Evolutionary conservation across 306 rosid species (phyloP).

Genomic region (Quercus glauca): DNA sequence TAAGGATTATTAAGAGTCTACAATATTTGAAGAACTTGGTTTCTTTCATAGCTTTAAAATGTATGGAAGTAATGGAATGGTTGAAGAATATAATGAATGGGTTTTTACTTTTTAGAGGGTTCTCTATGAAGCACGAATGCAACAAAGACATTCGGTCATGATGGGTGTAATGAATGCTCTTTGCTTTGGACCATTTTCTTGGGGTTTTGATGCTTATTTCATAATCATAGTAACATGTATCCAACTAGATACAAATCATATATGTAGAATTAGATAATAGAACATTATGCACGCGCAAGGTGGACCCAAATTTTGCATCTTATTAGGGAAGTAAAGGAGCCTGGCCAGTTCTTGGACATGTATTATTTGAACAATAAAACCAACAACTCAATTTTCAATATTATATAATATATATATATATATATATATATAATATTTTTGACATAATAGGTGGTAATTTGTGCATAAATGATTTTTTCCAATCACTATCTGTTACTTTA

Average conservation of each 20-base stretch:
- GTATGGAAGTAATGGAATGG: background rate
- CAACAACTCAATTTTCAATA: too few relatives aligned
- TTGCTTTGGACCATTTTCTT: background rate
- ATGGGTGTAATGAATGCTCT: background rate
- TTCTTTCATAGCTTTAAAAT: constrained; percentile 11
- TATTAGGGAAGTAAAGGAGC: background rate
- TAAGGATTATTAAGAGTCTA: background rate
- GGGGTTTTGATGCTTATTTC: background rate
- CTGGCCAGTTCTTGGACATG: background rate
- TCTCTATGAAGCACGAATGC: constrained; percentile 1
- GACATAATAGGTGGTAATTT: too few relatives aligned
- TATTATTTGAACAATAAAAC: too few relatives aligned
- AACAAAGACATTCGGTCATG: background rate
- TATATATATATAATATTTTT: too few relatives aligned
- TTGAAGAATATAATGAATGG: background rate
- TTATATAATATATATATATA: too few relatives aligned
- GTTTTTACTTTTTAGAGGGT: background rate
- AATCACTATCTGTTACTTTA: too few relatives aligned
- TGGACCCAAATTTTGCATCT: background rate
- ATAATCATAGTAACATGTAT: background rate
- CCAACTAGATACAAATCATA: background rate
- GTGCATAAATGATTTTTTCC: too few relatives aligned
- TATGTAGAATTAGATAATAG: background rate
- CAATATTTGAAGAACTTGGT: background rate
- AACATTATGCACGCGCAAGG: background rate